These are phyloP conservation scores for Phlebiopsis gigantea DNA, from an alignment of 768 basidiomycete species.

Conservation along the genomic window DNA sequence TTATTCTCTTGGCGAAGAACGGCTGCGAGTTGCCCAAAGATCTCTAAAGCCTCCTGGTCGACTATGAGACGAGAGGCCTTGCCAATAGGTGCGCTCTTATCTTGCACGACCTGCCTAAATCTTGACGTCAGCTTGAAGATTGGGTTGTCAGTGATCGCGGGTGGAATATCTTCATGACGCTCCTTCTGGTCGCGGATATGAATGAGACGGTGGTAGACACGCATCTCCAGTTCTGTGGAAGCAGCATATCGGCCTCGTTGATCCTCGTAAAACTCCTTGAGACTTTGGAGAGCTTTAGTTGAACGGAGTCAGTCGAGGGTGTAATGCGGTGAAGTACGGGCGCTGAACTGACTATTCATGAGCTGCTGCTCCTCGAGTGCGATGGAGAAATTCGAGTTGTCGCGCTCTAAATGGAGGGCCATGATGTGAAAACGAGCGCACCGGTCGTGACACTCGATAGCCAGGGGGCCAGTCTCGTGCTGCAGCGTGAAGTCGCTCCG, in stretches of 20 bases:
- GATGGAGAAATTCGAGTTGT: constrained; percentile 51
- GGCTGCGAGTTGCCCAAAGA: constrained; percentile 57
- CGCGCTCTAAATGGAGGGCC: constrained; percentile 62
- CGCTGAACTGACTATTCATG: constrained; percentile 70
- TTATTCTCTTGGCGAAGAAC: constrained; percentile 63
- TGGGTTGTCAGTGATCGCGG: constrained; percentile 60
- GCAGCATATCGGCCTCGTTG: constrained; percentile 60
- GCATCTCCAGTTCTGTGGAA: constrained; percentile 91
- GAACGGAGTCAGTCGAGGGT: background rate
- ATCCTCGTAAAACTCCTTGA: constrained; percentile 93
- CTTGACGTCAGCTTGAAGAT: constrained; percentile 79
- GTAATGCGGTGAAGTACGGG: background rate
- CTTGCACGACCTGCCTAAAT: constrained; percentile 77
- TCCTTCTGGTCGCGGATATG: constrained; percentile 85
- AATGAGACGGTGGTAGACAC: constrained; percentile 88
- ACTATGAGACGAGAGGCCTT: constrained; percentile 63
- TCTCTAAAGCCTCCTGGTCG: constrained; percentile 59
- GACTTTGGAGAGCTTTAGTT: constrained; percentile 72
- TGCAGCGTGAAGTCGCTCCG: constrained; percentile 95
- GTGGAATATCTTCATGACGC: constrained; percentile 68
- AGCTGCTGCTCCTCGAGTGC: constrained; percentile 83
- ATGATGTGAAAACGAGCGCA: constrained; percentile 94
- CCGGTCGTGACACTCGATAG: constrained; percentile 89
- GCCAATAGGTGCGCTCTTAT: constrained; percentile 67
- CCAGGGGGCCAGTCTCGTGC: constrained; percentile 65